phyloP scores from a whole-genome alignment of 2,329 filamentous ascomycete species.

The Dactylonectria macrodidyma region DNA sequence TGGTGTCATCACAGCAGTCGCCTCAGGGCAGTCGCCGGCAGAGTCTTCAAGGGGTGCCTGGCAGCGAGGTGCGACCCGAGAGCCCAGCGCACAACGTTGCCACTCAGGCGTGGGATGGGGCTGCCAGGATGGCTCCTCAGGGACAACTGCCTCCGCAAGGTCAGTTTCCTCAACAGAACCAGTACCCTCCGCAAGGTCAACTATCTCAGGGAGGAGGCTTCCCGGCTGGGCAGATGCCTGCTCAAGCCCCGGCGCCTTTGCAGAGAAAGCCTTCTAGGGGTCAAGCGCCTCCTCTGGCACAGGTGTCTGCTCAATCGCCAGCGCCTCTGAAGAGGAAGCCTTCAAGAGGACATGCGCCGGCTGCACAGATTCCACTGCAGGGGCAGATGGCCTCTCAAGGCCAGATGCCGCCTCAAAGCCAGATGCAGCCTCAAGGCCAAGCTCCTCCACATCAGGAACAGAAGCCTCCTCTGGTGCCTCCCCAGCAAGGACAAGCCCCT shows the following conservation, averaged over 20 bases:
- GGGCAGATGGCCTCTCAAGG: neutral
- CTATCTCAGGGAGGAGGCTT: neutral
- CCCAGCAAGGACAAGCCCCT: slow-evolving; percentile 23
- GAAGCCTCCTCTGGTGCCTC: neutral
- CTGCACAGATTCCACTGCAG: slow-evolving; percentile 8
- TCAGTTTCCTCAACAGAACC: slow-evolving; percentile 15
- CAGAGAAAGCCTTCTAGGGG: slow-evolving; percentile 41
- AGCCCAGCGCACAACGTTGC: slow-evolving; percentile 17
- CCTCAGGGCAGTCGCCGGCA: slow-evolving; percentile 40
- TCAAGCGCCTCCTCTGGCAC: slow-evolving; percentile 23
- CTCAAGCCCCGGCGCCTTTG: slow-evolving; percentile 25
- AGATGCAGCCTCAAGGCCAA: slow-evolving; percentile 20
- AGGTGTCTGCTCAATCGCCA: slow-evolving; percentile 19
- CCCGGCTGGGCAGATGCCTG: slow-evolving; percentile 25
- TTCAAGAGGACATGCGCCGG: slow-evolving; percentile 31
- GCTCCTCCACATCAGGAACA: slow-evolving; percentile 25
- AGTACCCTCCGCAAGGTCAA: slow-evolving; percentile 6
- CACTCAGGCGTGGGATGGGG: slow-evolving; percentile 10
- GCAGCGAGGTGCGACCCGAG: slow-evolving; percentile 15
- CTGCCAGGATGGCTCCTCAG: slow-evolving; percentile 20
- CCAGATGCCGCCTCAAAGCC: slow-evolving; percentile 11
- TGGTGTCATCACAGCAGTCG: slow-evolving; percentile 37
- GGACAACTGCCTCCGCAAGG: slow-evolving; percentile 29
- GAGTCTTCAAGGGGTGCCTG: slow-evolving; percentile 36
- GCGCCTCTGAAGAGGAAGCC: slow-evolving; percentile 37